Evolutionary conservation across 179 eudicot species (phyloP).

Genomic region (Beta lomatogona): DNA sequence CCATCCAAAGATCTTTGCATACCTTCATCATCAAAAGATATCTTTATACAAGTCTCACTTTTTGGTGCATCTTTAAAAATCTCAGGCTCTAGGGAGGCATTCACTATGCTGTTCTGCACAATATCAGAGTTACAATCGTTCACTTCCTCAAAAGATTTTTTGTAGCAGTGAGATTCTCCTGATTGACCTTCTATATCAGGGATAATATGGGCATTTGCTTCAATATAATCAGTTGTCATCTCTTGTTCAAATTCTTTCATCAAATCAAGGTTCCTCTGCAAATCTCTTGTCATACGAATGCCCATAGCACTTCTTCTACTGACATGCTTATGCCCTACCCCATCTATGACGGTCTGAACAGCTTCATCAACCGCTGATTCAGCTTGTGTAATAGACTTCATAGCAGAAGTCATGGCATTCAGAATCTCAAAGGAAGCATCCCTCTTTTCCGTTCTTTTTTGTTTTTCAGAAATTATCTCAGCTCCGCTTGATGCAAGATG

Average conservation of each 20-base stretch:
- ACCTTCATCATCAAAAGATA: slow-evolving; percentile 63
- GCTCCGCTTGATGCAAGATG: slow-evolving; percentile 66
- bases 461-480: slow-evolving; percentile 37
- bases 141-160: slow-evolving; percentile 31
- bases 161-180: slow-evolving; percentile 22
- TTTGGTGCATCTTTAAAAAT: slow-evolving; percentile 25
- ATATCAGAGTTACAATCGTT: slow-evolving; percentile 29
- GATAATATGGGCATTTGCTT: slow-evolving; percentile 23
- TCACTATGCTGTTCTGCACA: slow-evolving; percentile 11
- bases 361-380: slow-evolving; percentile 40
- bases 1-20: slow-evolving; percentile 38
- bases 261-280: slow-evolving; percentile 87
- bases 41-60: slow-evolving; percentile 48
- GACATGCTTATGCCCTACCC: slow-evolving; percentile 66
- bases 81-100: slow-evolving; percentile 23
- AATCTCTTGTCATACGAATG: slow-evolving; percentile 90
- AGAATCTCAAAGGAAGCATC: slow-evolving; percentile 31
- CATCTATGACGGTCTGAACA: slow-evolving; percentile 76
- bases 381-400: slow-evolving; percentile 35
- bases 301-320: slow-evolving; percentile 93
- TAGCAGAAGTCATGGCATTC: slow-evolving; percentile 34
- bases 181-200: slow-evolving; percentile 24
- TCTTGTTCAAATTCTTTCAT: slow-evolving; percentile 77
- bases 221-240: slow-evolving; percentile 14
- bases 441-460: slow-evolving; percentile 41